A percentile compares a stretch with the other conserved stretches of the same genome.
Evolutionary conservation across 202 grass and related monocot genomes (phyloP).

Genomic region (Panicum virgatum): DNA sequence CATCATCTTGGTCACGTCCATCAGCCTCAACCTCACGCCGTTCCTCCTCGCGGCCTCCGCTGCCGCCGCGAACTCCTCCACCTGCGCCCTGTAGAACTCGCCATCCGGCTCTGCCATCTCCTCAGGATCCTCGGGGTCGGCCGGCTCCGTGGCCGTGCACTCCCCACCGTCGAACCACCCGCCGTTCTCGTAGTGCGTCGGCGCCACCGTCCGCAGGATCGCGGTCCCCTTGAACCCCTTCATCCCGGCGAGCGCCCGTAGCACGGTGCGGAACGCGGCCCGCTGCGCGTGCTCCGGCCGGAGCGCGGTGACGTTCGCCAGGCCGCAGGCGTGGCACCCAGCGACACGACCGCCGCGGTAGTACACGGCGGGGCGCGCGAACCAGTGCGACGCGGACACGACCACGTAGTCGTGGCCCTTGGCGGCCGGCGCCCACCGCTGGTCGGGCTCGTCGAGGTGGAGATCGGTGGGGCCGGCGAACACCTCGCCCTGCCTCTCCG

Average conservation of each 20-base stretch:
- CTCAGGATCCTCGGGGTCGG: neutral
- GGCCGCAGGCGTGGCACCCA: slow-evolving; percentile 40
- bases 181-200: slow-evolving; percentile 56
- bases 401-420: slow-evolving; percentile 40
- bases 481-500: slow-evolving; percentile 43
- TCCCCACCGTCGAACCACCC: slow-evolving; percentile 59
- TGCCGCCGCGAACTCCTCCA: slow-evolving; percentile 48
- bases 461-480: slow-evolving; percentile 39
- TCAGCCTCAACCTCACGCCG: slow-evolving; percentile 30
- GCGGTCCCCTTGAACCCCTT: slow-evolving; percentile 34
- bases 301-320: neutral
- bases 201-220: slow-evolving; percentile 55
- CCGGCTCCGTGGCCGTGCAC: slow-evolving; percentile 40
- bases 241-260: slow-evolving; percentile 18
- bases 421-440: slow-evolving; percentile 29
- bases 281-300: slow-evolving; percentile 39
- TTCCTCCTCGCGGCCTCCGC: neutral
- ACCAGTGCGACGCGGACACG: slow-evolving; percentile 64
- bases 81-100: slow-evolving; percentile 53
- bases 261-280: slow-evolving; percentile 50
- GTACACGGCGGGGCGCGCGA: slow-evolving; percentile 58
- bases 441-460: slow-evolving; percentile 52
- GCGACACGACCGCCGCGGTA: slow-evolving; percentile 26
- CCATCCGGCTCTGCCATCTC: slow-evolving; percentile 46
- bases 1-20: slow-evolving; percentile 56